Evolutionary conservation across 108 stramenopile species (phyloP).

Genomic region (Cyclotella cryptica): DNA sequence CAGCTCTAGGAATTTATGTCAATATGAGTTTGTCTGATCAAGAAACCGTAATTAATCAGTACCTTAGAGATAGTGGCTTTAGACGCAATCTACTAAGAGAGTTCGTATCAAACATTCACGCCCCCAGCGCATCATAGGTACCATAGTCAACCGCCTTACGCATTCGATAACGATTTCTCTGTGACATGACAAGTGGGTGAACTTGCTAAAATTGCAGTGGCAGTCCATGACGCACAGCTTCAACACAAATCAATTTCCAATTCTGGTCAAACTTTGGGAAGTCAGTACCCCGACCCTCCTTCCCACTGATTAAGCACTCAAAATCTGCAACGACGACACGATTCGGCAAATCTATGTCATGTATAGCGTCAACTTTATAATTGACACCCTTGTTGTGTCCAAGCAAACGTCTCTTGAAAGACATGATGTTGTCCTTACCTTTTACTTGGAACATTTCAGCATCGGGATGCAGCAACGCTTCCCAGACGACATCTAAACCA

Average conservation of each 20-base stretch:
- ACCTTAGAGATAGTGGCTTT: no score
- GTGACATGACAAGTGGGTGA: not conserved
- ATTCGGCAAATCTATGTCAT: not conserved
- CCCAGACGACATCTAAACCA: not conserved
- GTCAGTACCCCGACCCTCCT: constrained; percentile 9
- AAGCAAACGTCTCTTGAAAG: not conserved
- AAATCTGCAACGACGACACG: constrained; percentile 11
- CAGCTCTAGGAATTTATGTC: no score
- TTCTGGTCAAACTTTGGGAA: not conserved
- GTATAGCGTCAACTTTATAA: constrained; percentile 10
- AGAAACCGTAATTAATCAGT: no score
- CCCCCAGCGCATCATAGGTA: no score
- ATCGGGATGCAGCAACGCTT: constrained; percentile 1
- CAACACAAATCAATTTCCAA: constrained; percentile 4
- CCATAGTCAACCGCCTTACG: no score
- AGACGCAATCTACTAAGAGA: no score
- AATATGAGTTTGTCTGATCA: no score
- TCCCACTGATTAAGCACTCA: constrained; percentile 5
- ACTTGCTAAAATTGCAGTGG: not conserved
- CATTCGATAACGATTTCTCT: no score
- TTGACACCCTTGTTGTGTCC: not conserved
- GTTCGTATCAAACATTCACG: no score
- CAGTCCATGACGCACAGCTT: not conserved
- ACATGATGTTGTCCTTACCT: constrained; percentile 6
- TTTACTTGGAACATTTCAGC: constrained; percentile 12